Evolutionary conservation across 208 protist genomes (phyloP).

Genomic region (Crithidia sp.): DNA sequence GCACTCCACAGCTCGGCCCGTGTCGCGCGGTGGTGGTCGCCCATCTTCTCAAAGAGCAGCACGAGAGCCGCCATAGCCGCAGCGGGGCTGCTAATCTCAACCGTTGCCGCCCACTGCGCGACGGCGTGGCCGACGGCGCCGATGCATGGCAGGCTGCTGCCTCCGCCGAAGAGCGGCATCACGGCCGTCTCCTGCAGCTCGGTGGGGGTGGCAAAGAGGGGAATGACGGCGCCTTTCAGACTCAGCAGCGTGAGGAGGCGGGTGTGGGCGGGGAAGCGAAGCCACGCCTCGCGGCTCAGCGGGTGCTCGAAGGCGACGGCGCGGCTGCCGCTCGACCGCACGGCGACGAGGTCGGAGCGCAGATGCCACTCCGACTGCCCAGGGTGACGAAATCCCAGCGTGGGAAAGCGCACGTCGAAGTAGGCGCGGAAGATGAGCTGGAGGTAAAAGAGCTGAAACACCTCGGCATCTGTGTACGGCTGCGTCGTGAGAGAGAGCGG

Average conservation of each 20-base stretch:
- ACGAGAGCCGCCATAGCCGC: constrained; percentile 44
- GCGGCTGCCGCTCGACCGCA: constrained; percentile 33
- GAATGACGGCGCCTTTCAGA: constrained; percentile 70
- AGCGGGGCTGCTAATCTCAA: constrained; percentile 43
- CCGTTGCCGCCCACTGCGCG: constrained; percentile 57
- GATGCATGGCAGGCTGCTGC: constrained; percentile 45
- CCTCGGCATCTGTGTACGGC: constrained; percentile 81
- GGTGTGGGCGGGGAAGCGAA: constrained; percentile 70
- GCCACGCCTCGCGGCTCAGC: constrained; percentile 28
- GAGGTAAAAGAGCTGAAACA: constrained; percentile 88
- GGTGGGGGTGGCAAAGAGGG: constrained; percentile 47
- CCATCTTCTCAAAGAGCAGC: constrained; percentile 64
- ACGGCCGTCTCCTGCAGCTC: constrained; percentile 39
- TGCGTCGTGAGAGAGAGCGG: constrained; percentile 49
- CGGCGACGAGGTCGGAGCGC: constrained; percentile 60
- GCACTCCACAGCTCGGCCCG: constrained; percentile 32
- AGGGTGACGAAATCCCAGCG: constrained; percentile 28
- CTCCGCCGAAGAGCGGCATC: constrained; percentile 62
- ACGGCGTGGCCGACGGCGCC: constrained; percentile 42
- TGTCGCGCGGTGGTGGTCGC: constrained; percentile 34
- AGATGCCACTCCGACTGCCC: constrained; percentile 28
- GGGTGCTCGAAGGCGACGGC: constrained; percentile 75
- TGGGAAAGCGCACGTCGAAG: constrained; percentile 74
- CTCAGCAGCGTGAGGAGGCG: constrained; percentile 54
- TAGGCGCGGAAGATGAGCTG: constrained; percentile 83